These are phyloP conservation scores for Exserohilum rostratum DNA, from an alignment of 2,329 filamentous ascomycete genomes.

Conservation along the genomic window DNA sequence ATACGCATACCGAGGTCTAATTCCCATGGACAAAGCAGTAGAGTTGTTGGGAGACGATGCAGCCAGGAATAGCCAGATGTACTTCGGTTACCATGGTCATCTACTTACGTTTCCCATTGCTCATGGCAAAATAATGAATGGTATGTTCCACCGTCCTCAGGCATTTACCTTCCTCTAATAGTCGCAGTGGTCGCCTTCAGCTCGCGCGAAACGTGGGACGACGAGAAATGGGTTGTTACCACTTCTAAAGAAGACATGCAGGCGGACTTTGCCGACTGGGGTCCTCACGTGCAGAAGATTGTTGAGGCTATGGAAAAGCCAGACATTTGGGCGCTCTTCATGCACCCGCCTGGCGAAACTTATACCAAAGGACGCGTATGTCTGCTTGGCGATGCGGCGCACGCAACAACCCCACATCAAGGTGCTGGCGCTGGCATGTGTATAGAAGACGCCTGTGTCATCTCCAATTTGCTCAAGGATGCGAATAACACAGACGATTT, in stretches of 20 bases:
- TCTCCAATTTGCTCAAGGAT: constrained; percentile 40
- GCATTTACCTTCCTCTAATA: constrained; percentile 8
- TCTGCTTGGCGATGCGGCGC: constrained; percentile 63
- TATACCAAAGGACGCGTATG: constrained; percentile 56
- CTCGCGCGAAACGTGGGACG: constrained; percentile 41
- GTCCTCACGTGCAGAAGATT: constrained; percentile 38
- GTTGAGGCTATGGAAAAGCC: constrained; percentile 54
- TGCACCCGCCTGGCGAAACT: constrained; percentile 56
- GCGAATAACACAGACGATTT: constrained; percentile 34
- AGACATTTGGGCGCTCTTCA: constrained; percentile 64
- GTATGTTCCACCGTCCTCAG: constrained; percentile 19
- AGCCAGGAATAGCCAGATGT: constrained; percentile 61
- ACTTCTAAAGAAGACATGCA: constrained; percentile 44
- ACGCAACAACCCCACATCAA: constrained; percentile 61
- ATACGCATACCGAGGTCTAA: constrained; percentile 67
- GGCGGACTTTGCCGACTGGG: constrained; percentile 39
- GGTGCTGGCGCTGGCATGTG: constrained; percentile 63
- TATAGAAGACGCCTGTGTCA: constrained; percentile 58
- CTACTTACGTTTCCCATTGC: constrained; percentile 68
- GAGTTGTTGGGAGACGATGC: constrained; percentile 58
- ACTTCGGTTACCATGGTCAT: constrained; percentile 65
- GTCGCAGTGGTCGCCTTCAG: constrained; percentile 44
- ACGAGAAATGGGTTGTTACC: constrained; percentile 42
- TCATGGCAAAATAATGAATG: constrained; percentile 64
- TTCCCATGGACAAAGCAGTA: constrained; percentile 64